phyloP scores from a whole-genome alignment of 2,329 filamentous ascomycete species.

The Fusarium nygamai region DNA sequence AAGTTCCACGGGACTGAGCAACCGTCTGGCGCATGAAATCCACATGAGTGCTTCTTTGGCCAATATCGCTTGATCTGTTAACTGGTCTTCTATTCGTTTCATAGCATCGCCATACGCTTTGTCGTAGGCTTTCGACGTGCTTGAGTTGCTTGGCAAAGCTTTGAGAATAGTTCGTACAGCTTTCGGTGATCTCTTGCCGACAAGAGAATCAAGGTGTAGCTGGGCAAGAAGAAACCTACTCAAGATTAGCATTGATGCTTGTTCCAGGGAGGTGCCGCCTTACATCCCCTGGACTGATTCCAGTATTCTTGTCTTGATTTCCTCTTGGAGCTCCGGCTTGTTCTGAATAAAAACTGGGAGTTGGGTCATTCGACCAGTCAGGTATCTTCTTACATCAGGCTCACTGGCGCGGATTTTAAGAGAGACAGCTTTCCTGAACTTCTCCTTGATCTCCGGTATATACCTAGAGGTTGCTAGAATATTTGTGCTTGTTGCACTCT shows the following conservation, averaged over 20 bases:
- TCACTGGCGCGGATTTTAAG: not conserved
- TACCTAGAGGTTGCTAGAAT: not conserved
- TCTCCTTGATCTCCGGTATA: not conserved
- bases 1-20: slow-evolving; percentile 49
- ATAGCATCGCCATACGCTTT: slow-evolving; percentile 55
- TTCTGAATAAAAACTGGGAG: not conserved
- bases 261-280: not conserved
- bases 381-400: not conserved
- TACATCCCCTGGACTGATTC: slow-evolving; percentile 6
- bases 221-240: slow-evolving; percentile 32
- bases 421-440: not conserved
- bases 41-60: slow-evolving; percentile 53
- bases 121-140: slow-evolving; percentile 43
- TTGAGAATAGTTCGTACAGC: not conserved
- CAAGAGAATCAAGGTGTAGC: slow-evolving; percentile 33
- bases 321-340: not conserved
- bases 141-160: slow-evolving; percentile 27
- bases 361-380: not conserved
- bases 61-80: slow-evolving; percentile 43
- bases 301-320: not conserved
- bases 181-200: slow-evolving; percentile 29
- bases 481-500: not conserved
- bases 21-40: slow-evolving; percentile 52
- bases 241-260: not conserved
- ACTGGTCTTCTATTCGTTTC: slow-evolving; percentile 54